These are phyloP conservation scores for Gillenia trifoliata DNA, from an alignment of 306 rosid genomes.

Conservation along the genomic window DNA sequence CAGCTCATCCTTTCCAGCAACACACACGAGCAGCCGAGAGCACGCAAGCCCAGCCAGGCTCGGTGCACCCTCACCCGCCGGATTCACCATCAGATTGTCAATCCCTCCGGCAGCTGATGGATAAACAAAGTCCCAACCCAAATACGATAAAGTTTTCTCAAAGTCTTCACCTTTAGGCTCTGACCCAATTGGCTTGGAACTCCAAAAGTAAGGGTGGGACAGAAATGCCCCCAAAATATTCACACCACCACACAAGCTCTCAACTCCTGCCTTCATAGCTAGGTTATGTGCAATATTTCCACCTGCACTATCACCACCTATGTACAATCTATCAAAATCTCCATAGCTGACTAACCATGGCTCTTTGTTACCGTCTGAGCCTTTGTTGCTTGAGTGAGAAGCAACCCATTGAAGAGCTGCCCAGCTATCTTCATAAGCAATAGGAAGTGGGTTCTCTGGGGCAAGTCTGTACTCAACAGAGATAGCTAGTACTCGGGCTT, in stretches of 20 bases:
- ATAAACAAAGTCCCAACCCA: slow-evolving; percentile 28
- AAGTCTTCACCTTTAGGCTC: neutral
- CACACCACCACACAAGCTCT: slow-evolving; percentile 23
- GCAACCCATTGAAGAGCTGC: slow-evolving; percentile 41
- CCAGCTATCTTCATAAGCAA: slow-evolving; percentile 48
- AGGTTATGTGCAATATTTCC: slow-evolving; percentile 32
- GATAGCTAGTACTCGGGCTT: slow-evolving; percentile 34
- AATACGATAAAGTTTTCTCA: neutral
- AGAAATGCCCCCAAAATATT: slow-evolving; percentile 30
- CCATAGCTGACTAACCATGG: slow-evolving; percentile 41
- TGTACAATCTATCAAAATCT: slow-evolving; percentile 23
- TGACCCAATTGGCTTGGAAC: slow-evolving; percentile 35
- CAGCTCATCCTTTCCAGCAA: slow-evolving; percentile 38
- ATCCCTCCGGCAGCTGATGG: slow-evolving; percentile 28
- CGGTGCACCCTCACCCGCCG: slow-evolving; percentile 32
- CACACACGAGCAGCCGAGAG: slow-evolving; percentile 29
- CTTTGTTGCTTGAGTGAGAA: neutral
- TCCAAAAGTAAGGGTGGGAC: slow-evolving; percentile 24
- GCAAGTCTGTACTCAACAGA: slow-evolving; percentile 54
- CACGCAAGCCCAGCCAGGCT: slow-evolving; percentile 29
- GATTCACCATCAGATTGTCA: slow-evolving; percentile 42
- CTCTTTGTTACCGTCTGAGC: neutral
- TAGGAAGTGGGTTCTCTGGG: slow-evolving; percentile 40
- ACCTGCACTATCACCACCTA: slow-evolving; percentile 17
- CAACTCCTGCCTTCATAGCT: slow-evolving; percentile 34